These are phyloP conservation scores for Lentinula lateritia DNA, from an alignment of 768 basidiomycete genomes.

Conservation along the genomic window DNA sequence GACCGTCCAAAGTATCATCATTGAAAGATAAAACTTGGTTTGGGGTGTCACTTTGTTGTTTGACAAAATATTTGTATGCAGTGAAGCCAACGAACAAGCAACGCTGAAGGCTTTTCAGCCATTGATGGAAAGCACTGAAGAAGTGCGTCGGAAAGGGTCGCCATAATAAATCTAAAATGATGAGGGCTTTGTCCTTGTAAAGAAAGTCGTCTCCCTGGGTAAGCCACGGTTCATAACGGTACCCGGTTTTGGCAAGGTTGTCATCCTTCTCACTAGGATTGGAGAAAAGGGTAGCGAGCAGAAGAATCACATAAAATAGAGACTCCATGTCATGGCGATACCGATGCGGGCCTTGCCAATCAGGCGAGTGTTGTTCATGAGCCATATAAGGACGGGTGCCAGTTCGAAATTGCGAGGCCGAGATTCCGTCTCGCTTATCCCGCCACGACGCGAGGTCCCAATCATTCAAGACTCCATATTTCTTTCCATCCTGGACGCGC, in stretches of 20 bases:
- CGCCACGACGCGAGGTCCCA: background rate
- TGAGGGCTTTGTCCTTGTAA: background rate
- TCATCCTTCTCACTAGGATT: background rate
- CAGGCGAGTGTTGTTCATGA: background rate
- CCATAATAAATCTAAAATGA: too few relatives aligned
- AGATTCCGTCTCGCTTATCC: too few relatives aligned
- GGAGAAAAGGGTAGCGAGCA: background rate
- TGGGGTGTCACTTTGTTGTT: too few relatives aligned
- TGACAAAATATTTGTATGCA: too few relatives aligned
- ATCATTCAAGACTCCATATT: conserved; percentile 1
- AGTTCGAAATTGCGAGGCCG: background rate
- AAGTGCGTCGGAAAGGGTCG: background rate
- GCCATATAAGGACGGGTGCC: background rate
- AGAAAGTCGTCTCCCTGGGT: background rate
- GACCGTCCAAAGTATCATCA: background rate
- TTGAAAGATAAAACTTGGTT: background rate
- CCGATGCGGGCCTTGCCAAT: background rate
- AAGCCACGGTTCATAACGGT: background rate
- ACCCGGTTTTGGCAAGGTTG: too few relatives aligned
- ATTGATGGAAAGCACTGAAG: background rate
- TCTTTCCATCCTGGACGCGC: background rate
- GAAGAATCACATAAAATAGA: background rate
- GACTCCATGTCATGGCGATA: background rate
- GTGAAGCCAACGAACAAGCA: too few relatives aligned
- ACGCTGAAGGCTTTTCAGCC: background rate